Base-by-base conservation (phyloP, 2,329 filamentous ascomycete genomes). In the Paraconiothyrium sp. region DNA sequence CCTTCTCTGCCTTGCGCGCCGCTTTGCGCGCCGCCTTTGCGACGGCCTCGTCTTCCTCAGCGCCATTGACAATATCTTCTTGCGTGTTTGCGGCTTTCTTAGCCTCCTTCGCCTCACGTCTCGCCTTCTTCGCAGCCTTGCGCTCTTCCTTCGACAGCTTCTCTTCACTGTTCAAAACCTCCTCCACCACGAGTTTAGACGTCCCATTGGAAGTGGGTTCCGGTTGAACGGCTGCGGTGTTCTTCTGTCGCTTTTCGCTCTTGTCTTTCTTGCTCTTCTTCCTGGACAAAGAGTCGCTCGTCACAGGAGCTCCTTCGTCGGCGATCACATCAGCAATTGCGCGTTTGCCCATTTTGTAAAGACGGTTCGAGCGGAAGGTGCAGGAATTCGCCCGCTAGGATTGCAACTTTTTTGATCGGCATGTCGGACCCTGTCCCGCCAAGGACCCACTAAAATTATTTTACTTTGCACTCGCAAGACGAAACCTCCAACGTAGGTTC, bases 51-150 rank as follows among this genome's bases (percentile, higher is more conserved):
- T 74, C 73, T 35, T 71, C 69, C 47, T 66, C 67, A 16, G 56
- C 67, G 30, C 66, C 74, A 22, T 64, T 64, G 32, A 70, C 68
- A 37, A 72, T 57, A 13, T 65, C 49, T 16, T 67, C 70, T n/a
- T 24, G 49, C 32, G 35, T n/a, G 49, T 72, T 72, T 54, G 71
- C 60, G 4, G 69, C 67, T 54, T 72, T 73, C 60, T 72, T 71
- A 8, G 71, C 69, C 56, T 75, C 73, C 59, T 74, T 77, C 10
- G 77, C 79, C 32, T 78, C 79, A 63, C 78, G 81, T 67, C 77
- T 77, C 14, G 76, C 78, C 66, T 77, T 78, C 67, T 79, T 81
- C 35, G 74, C 73, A 4, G 79, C 79, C 67, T 82, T 82, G 49
- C 76, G 76, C 67, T 79, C 79, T 3, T 77, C 80, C 67, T 81